Conservation (phyloP, 345 rosid species). For the Syzygium aqueum region DNA sequence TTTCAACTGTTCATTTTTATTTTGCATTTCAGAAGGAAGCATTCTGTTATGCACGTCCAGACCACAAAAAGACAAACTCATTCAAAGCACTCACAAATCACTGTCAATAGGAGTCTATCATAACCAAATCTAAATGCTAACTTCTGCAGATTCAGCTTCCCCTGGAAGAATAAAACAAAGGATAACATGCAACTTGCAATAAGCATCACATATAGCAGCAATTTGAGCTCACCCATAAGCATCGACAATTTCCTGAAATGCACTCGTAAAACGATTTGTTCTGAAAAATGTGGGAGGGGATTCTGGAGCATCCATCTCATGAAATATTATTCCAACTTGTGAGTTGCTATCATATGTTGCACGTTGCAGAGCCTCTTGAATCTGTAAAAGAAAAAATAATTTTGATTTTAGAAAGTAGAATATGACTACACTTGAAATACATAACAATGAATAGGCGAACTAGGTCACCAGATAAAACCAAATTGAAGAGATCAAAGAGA, state of each 20-base stretch:
- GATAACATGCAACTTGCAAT: neutral
- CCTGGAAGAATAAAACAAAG: neutral
- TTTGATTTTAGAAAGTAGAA: neutral
- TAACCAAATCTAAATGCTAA: neutral
- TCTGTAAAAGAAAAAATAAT: constrained; percentile 29
- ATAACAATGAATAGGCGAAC: neutral
- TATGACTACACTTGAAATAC: neutral
- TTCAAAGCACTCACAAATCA: neutral
- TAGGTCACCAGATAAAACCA: neutral
- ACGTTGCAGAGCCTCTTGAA: constrained; percentile 84
- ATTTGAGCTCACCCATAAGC: constrained; percentile 82
- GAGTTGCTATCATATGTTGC: constrained; percentile 92
- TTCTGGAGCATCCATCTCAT: constrained; percentile 80
- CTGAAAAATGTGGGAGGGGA: constrained; percentile 96
- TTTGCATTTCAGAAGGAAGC: neutral
- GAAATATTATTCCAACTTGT: constrained; percentile 90
- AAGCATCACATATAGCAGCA: neutral
- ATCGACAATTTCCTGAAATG: constrained; percentile 95
- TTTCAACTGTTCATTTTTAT: neutral
- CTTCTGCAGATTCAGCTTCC: neutral
- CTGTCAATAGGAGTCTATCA: neutral
- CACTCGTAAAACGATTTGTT: constrained; percentile 76
- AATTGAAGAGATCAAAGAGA: neutral
- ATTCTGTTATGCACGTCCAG: neutral
- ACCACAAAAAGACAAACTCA: neutral